Percentiles rank a stretch among this genome's conserved stretches.
These are phyloP conservation scores for Elongisporangium prolatum DNA, from an alignment of 352 stramenopile species.

Conservation along the genomic window DNA sequence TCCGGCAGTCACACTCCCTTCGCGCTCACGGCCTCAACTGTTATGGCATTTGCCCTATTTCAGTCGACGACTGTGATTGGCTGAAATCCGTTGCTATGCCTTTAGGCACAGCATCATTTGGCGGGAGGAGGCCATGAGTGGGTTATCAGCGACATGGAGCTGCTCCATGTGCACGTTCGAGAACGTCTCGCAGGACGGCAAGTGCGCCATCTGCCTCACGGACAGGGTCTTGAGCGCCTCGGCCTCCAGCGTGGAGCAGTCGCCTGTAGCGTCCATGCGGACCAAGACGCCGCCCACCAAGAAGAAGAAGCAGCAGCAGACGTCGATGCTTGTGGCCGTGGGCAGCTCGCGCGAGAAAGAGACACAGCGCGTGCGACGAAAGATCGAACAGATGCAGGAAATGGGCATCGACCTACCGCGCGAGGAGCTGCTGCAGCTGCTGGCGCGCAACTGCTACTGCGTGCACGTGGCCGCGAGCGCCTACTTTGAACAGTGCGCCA, in stretches of 20 bases:
- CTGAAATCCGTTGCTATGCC: too few species aligned
- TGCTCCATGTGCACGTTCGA: conserved; percentile 75
- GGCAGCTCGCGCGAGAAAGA: conserved; percentile 67
- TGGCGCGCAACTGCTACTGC: conserved; percentile 73
- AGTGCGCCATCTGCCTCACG: conserved; percentile 56
- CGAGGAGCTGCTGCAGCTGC: conserved; percentile 42
- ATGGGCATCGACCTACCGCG: conserved; percentile 63
- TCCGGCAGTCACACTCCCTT: too few species aligned
- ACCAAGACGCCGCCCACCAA: conserved; percentile 12
- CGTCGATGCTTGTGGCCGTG: conserved; percentile 41
- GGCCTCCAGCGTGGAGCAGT: not conserved
- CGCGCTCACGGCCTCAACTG: too few species aligned
- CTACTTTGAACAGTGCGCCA: conserved; percentile 60
- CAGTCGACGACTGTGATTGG: too few species aligned
- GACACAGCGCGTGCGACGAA: conserved; percentile 47
- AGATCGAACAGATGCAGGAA: conserved; percentile 71
- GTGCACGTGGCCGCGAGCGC: conserved; percentile 61
- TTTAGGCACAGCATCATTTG: too few species aligned
- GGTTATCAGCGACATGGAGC: conserved; percentile 31
- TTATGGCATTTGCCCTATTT: too few species aligned
- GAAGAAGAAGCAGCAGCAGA: conserved; percentile 14
- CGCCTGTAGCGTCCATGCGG: not conserved
- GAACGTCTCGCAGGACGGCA: conserved; percentile 29
- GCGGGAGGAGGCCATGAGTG: not conserved
- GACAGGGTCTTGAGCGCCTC: conserved; percentile 1